A percentile compares a stretch with the other conserved stretches of the same genome.
Conservation (phyloP, 768 basidiomycete genomes). For the Auriscalpium microsporum region DNA sequence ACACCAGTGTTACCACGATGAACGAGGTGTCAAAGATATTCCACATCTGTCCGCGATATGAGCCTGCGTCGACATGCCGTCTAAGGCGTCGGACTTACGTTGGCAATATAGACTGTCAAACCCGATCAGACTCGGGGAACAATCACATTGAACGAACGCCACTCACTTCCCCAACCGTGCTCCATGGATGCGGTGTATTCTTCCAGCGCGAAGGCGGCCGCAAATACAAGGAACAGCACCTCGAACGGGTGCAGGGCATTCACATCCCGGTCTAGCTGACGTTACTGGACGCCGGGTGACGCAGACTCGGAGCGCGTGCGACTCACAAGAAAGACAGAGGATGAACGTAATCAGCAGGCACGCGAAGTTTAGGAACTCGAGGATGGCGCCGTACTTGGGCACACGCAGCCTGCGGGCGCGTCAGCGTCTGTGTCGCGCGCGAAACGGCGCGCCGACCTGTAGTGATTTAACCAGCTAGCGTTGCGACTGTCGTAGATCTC, state of each 20-base stretch:
- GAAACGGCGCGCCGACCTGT: slow-evolving; percentile 40
- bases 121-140: background rate
- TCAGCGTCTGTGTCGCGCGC: background rate
- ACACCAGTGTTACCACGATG: slow-evolving; percentile 59
- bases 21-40: slow-evolving; percentile 82
- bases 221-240: slow-evolving; percentile 64
- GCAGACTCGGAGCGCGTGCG: slow-evolving; percentile 6
- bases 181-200: slow-evolving; percentile 86
- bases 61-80: background rate
- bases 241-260: slow-evolving; percentile 53
- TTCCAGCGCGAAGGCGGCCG: slow-evolving; percentile 69
- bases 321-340: slow-evolving; percentile 66
- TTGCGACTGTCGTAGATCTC: slow-evolving; percentile 60
- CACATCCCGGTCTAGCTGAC: slow-evolving; percentile 44
- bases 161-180: slow-evolving; percentile 81
- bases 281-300: background rate
- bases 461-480: slow-evolving; percentile 77
- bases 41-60: slow-evolving; percentile 55
- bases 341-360: slow-evolving; percentile 61
- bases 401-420: slow-evolving; percentile 57
- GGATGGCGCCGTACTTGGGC: slow-evolving; percentile 66
- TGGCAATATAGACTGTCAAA: slow-evolving; percentile 67
- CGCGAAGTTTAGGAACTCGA: slow-evolving; percentile 75
- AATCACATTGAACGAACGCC: slow-evolving; percentile 2
- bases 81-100: slow-evolving; percentile 35